A percentile compares a stretch with the other conserved stretches of the same genome.
These are phyloP conservation scores for Micractinium conductrix DNA, from an alignment of 139 green algal species.

Conservation along the genomic window DNA sequence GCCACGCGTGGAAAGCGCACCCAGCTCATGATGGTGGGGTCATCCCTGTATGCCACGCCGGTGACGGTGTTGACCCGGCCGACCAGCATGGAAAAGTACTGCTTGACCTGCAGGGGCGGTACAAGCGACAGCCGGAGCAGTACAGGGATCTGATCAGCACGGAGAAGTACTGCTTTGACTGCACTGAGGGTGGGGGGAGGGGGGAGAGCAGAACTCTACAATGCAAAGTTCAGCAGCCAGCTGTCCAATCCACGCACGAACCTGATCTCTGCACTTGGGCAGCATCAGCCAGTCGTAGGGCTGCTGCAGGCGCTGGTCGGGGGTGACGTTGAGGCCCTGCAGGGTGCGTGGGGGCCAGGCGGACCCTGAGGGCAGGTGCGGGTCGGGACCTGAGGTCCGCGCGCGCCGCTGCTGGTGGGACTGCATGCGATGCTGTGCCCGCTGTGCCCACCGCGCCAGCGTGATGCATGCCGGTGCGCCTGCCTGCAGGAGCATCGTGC, in stretches of 20 bases:
- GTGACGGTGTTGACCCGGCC: slow-evolving; percentile 63
- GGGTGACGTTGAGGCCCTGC: not conserved
- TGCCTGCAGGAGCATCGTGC: not conserved
- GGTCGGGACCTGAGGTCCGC: too few relatives aligned
- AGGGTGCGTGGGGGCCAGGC: not conserved
- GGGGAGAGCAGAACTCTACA: not conserved
- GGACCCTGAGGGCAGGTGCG: not conserved
- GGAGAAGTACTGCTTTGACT: not conserved
- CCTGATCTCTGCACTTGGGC: not conserved
- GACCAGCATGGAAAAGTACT: slow-evolving; percentile 45
- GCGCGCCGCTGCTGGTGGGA: too few relatives aligned
- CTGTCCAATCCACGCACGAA: not conserved
- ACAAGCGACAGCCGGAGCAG: too few relatives aligned
- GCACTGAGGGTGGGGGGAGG: not conserved
- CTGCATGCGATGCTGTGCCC: too few relatives aligned
- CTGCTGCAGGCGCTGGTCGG: not conserved
- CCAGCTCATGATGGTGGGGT: slow-evolving; percentile 66
- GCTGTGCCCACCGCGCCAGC: too few relatives aligned
- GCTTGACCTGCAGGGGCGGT: slow-evolving; percentile 41
- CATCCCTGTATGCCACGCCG: slow-evolving; percentile 55
- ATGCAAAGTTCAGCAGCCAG: not conserved
- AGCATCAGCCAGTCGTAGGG: slow-evolving; percentile 17
- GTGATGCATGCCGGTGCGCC: too few relatives aligned
- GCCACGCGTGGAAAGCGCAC: too few relatives aligned
- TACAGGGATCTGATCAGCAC: not conserved